A percentile compares a stretch with the other conserved stretches of the same genome.
Conservation (phyloP, 805 yeast species). For the Wickerhamomyces subpelliculosus region DNA sequence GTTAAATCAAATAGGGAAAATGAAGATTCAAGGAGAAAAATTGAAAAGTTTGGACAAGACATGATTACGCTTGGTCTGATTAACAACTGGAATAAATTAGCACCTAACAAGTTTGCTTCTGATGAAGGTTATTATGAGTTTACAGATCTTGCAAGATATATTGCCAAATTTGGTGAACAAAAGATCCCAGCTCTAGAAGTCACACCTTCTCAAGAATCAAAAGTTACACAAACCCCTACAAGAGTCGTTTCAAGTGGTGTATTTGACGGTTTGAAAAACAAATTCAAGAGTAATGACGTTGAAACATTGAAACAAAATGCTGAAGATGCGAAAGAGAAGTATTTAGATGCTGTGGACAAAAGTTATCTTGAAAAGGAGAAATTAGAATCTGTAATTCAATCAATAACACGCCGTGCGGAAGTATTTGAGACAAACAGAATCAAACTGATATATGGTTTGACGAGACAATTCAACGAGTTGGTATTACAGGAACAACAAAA, state of each 20-base stretch:
- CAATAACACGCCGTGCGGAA: conserved; percentile 8
- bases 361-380: conserved; percentile 2
- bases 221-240: background rate
- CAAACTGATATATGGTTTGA: conserved; percentile 7
- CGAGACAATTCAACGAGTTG: conserved; percentile 6
- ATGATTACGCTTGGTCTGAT: conserved; percentile 20
- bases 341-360: conserved; percentile 5
- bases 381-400: conserved; percentile 10
- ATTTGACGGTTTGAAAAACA: background rate
- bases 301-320: conserved; percentile 7
- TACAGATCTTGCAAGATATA: conserved; percentile 20
- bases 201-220: background rate
- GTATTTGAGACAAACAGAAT: conserved; percentile 13
- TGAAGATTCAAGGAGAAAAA: conserved; percentile 23
- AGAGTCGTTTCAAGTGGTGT: conserved; percentile 1
- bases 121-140: conserved; percentile 22
- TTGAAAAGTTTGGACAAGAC: conserved; percentile 28
- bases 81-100: conserved; percentile 19
- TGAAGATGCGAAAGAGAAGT: background rate
- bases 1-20: conserved; percentile 14
- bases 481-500: conserved; percentile 4
- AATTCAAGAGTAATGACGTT: conserved; percentile 2
- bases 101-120: conserved; percentile 9
- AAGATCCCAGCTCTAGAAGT: background rate
- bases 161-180: conserved; percentile 8